Base-by-base conservation (phyloP, 73 alveolate species). In the Paraurostyla sp. region DNA sequence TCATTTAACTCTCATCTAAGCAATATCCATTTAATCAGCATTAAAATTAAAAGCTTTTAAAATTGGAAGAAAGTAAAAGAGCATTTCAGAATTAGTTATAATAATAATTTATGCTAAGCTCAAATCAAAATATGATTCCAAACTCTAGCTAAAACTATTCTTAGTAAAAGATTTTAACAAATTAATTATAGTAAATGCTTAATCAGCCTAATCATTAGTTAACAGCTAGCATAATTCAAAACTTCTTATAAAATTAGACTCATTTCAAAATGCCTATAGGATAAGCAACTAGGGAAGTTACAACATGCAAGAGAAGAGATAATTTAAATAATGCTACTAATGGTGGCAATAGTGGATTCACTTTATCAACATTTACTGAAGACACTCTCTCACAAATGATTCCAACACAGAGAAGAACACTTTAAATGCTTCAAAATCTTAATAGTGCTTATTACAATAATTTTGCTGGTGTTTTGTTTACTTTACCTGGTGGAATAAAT, bases 401-500 rank as follows among this genome's bases (percentile, higher is more conserved):
- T 40, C 82, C 82, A 1, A 65, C 82, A 1, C 82, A 65, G 25
- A 25, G 42, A 11, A 4, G 58, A 65, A 65, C 82, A 6, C 35
- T 65, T 40, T 38, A 65, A 38, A 65, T 65, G 32, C 38, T 65
- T 6, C 25, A 65, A 38, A 65, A 65, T 38, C 41, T 65, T 13
- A 65, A 65, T 58, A 65, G 82, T 22, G 41, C 35, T 22, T 65
- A 65, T 35, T 65, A 65, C 25, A 65, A 56, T 40, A 65, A 65
- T 22, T 65, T 65, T 65, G 82, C 82, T 4, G 82, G 82, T 18
- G 82, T 65, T 2, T 58, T 65, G 18, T 65, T 65, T 22, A 65
- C 82, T 65, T 23, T 65, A 30, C 82, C 82, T 15, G 58, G 82
- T 6, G 82, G 82, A n/a, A n/a, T n/a, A n/a, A n/a, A n/a, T n/a